Evolutionary conservation across 805 yeast species (phyloP), one percentile per base, ranked within the genome.

Genomic region (Candida berthetii): DNA sequence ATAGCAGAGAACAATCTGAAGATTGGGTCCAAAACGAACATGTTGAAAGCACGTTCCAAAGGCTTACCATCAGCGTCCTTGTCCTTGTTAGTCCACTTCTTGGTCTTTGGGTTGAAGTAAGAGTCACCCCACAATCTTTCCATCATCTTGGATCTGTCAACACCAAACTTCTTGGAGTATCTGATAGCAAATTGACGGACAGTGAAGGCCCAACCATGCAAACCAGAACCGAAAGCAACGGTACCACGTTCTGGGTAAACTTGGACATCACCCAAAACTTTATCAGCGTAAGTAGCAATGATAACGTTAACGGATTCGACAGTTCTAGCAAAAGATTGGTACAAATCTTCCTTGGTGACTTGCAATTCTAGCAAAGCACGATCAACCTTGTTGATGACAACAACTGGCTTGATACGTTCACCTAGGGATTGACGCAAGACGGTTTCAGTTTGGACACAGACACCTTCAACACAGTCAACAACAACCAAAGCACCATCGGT

Each of bases 141-240:
- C 96, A 88, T 87, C 98, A 91, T 89, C 87, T 93, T 91, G 50
- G 68, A 56, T 71, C 87, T 82, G 86, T 91, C 97, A 67, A 91
- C 98, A 89, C 98, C 98, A 71, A 93, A 91, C 78, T 91, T 93
- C 89, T 90, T 89, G 71, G 96, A 81, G 83, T 93, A 91, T 79
- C 96, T 87, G 76, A 78, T 72, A 62, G 98, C 97, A 62, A 91
- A 91, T 80, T 91, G 98, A 76, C 99, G 88, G 68, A 91, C 85
- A 62, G 99, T 91, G 91, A 91, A 91, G 69, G 97, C 98, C 99
- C 99, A 91, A 75, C 99, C 99, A 83, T 91, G 99, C 68, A 91
- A 80, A 85, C 98, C 99, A 72, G 98, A 93, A 80, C 96, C 98
- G 75, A 91, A 91, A 60, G 99, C 99, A 67, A 91, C 96, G 72